A percentile compares a stretch with the other conserved stretches of the same genome.
phyloP scores from a whole-genome alignment of 495 filamentous ascomycete genomes.

The Trichoderma erinaceum region DNA sequence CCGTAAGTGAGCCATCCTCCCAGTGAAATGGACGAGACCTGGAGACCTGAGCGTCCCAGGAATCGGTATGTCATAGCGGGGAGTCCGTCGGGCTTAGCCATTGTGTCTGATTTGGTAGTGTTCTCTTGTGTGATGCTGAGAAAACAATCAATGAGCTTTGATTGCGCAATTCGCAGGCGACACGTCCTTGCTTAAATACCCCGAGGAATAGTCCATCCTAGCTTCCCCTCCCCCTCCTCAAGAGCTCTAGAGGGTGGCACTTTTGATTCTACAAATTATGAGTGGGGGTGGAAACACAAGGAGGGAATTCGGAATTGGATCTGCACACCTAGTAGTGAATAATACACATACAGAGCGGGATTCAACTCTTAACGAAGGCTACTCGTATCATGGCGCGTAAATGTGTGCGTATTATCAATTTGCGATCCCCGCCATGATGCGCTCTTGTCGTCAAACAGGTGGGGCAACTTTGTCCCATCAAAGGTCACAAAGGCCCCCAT shows the following conservation, averaged over 20 bases:
- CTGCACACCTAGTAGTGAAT: too few species aligned
- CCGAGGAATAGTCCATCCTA: not conserved
- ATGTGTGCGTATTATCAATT: too few species aligned
- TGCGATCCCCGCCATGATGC: not conserved
- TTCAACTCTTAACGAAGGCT: too few species aligned
- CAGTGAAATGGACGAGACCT: conserved; percentile 68
- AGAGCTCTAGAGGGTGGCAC: not conserved
- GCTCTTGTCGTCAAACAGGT: not conserved
- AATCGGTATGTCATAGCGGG: conserved; percentile 70
- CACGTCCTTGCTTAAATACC: not conserved
- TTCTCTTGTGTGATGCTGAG: not conserved
- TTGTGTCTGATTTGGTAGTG: not conserved
- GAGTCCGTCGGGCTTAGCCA: conserved; percentile 32
- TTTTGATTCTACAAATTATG: not conserved
- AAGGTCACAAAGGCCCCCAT: too few species aligned
- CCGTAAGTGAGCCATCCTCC: conserved; percentile 76
- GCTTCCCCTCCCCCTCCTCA: not conserved
- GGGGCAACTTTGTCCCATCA: not conserved
- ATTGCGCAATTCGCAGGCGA: not conserved
- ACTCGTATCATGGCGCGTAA: too few species aligned
- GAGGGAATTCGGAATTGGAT: not conserved
- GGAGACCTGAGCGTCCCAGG: conserved; percentile 67
- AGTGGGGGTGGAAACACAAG: not conserved
- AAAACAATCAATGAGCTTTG: not conserved
- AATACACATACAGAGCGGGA: too few species aligned